These are phyloP conservation scores for Aspergillus sp. DNA, from an alignment of 2,329 filamentous ascomycete species.

Conservation along the genomic window DNA sequence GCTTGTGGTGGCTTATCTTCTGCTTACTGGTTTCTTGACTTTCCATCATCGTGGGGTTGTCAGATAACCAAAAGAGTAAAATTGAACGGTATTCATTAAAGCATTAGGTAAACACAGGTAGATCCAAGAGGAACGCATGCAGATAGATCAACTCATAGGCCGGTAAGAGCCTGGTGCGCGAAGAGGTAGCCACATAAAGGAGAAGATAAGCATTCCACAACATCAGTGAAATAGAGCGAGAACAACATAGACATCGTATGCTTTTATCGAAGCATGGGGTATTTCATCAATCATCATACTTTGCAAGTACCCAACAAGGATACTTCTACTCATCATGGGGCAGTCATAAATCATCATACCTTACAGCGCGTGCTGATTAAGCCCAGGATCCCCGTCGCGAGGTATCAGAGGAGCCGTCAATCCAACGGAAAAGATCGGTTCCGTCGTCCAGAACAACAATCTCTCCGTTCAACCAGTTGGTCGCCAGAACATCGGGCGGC, in stretches of 20 bases:
- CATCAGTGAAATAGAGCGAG: background rate
- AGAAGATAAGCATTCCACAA: no score
- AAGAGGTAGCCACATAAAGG: background rate
- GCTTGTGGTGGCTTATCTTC: no score
- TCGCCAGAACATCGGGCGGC: constrained; percentile 2
- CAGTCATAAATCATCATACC: constrained; percentile 1
- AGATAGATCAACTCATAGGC: background rate
- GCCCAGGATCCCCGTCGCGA: background rate
- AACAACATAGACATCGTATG: background rate
- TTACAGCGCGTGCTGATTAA: background rate
- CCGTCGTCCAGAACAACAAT: constrained; percentile 7
- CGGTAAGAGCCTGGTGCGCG: background rate
- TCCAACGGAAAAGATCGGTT: constrained; percentile 5
- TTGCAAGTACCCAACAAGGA: background rate
- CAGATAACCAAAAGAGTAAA: background rate
- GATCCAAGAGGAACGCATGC: background rate
- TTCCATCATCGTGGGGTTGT: no score
- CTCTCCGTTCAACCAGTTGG: constrained; percentile 12
- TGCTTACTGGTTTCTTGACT: no score
- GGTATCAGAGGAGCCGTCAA: background rate
- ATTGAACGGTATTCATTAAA: background rate
- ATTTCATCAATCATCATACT: background rate
- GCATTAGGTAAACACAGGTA: background rate
- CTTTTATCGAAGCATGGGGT: background rate
- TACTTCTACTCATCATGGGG: background rate